Evolutionary conservation across 352 stramenopile genomes (phyloP), one percentile per base, ranked within the genome.

Genomic region (Pythium brassicae): DNA sequence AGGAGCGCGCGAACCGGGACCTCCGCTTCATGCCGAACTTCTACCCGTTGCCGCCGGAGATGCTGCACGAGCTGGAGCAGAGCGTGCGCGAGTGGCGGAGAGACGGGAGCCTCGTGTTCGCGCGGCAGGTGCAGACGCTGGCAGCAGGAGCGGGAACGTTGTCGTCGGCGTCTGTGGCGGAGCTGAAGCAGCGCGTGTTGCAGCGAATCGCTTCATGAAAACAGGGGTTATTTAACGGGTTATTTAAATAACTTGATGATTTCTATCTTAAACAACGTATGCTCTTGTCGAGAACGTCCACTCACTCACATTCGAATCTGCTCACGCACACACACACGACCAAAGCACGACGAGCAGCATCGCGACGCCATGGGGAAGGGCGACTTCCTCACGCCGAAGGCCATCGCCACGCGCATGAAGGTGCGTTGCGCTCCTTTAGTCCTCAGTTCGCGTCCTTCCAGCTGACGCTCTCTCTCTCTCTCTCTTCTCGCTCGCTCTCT

Each of bases 341-440:
- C 27, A 4, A 25, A 49, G 14, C 45, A 35, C 20, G 10, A 50
- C 9, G 14, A 27, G 25, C 10, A 15, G 29, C 49, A 22, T n/a
- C 6, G 48, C 25, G 23, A 35, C 35, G 45, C 20, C 59, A 95
- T 95, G 85, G 78, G 74, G 42, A 95, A 95, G 71, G 68, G 81
- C 50, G 84, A 90, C 65, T 95, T 95, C 65, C 67, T 95, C 57
- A 89, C 85, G 57, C 67, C 85, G 26, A 95, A 95, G 61, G 85
- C 85, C 23, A 91, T 95, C 64, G 72, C 73, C 63, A 95, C 89
- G 55, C 83, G 85, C 59, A 92, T 92, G 69, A 95, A 95, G 81
- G 83, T 89, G 45, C 22, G 45, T 27, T 8, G 12, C 27, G 40
- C 25, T 43, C 1, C 2, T 48, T 8, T 15, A 9, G 48, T 2